Evolutionary conservation across 2,329 filamentous ascomycete genomes (phyloP), one percentile per base, ranked within the genome.

Genomic region (Aphanoascus verrucosus): DNA sequence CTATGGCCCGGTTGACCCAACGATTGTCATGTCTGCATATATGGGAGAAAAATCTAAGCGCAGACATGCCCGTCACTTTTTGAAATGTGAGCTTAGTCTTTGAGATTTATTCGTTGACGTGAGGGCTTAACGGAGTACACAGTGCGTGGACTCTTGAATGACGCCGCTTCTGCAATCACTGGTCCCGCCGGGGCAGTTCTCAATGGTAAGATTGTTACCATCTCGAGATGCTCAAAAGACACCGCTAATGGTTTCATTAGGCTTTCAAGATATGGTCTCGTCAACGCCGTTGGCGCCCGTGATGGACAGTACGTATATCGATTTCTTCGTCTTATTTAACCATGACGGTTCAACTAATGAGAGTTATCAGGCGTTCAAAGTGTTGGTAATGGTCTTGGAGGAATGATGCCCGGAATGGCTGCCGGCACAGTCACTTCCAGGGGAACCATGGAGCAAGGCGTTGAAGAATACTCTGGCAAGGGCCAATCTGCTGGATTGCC

Each of bases 31-130:
- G 49, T 12, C 44, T 7, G 41, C 41, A 37, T 52, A 37, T 11
- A 52, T 52, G 49, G 40, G 49, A 3, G n/a, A 15, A 2, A 41
- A 31, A 4, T 42, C 48, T 31, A 43, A 44, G 19, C 49, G 49
- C 38, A 42, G 49, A 45, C 49, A 52, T 45, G 40, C 49, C 31
- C 49, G 49, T 37, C 40, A 52, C 15, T 45, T 52, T 38, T 12
- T 52, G 28, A 38, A 38, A n/a, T 9, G 49, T 23, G 14, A 51
- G 49, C 37, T 40, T 43, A 14, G 12, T 31, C 20, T 8, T 28
- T 9, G 14, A 41, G 7, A 3, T 28, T 28, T 37, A n/a, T n/a
- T 5, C 15, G 15, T 5, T 15, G 4, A n/a, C 43, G 15, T 17
- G 7, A 15, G 4, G 11, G 19, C 31, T n/a, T 45, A 37, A 52